Percentiles rank a stretch among this genome's conserved stretches.
Evolutionary conservation across 768 basidiomycete genomes (phyloP).

Genomic region (Fibroporia radiculosa): DNA sequence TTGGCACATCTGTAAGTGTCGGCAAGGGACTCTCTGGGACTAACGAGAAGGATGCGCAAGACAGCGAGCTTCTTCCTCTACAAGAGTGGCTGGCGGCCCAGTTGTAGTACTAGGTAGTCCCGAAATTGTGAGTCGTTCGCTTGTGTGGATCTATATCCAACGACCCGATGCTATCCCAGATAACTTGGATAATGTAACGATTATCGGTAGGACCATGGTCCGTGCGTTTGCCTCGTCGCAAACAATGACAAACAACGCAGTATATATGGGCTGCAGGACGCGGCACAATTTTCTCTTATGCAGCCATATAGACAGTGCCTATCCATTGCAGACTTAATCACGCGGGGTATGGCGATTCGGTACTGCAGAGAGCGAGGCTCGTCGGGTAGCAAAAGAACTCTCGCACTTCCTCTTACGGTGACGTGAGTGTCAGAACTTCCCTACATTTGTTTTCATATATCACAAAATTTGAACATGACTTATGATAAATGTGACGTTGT

Average conservation of each 20-base stretch:
- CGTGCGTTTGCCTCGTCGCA: constrained; percentile 3
- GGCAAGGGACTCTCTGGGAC: constrained; percentile 19
- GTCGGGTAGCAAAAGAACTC: constrained; percentile 53
- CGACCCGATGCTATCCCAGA: not conserved
- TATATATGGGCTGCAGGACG: constrained; percentile 10
- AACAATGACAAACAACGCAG: constrained; percentile 12
- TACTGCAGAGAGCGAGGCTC: constrained; percentile 45
- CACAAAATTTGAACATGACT: too few species aligned
- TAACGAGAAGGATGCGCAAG: constrained; percentile 27
- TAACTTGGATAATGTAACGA: not conserved
- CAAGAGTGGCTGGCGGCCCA: constrained; percentile 45
- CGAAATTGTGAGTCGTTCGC: not conserved
- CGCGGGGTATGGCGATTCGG: constrained; percentile 61
- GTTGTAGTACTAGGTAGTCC: too few species aligned
- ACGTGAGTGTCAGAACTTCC: constrained; percentile 53
- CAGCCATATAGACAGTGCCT: constrained; percentile 73
- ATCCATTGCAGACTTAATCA: constrained; percentile 32
- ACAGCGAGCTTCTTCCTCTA: constrained; percentile 35
- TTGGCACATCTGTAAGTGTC: constrained; percentile 46
- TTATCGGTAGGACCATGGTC: constrained; percentile 2
- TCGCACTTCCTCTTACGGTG: constrained; percentile 40
- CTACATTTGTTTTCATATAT: constrained; percentile 32
- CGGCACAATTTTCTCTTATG: constrained; percentile 25
- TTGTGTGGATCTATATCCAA: not conserved
- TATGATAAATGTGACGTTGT: too few species aligned